Evolutionary conservation across 352 stramenopile genomes (phyloP), one percentile per base, ranked within the genome.

Genomic region (Globisporangium megalacanthum): DNA sequence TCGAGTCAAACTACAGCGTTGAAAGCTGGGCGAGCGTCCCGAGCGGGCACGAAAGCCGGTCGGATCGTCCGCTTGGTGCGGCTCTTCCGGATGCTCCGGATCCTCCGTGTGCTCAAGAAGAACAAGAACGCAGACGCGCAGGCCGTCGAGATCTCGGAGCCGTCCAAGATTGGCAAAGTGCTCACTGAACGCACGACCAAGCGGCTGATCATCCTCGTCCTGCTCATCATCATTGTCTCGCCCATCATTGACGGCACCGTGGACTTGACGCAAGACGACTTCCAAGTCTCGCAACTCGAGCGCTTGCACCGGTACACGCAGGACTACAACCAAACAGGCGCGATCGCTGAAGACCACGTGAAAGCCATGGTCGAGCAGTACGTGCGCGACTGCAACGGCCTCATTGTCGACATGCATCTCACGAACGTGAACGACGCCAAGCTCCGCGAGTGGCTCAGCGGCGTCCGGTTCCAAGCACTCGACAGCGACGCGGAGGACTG

Each of bases 141-240:
- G 55, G 75, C 61, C 13, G 56, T 92, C 17, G 61, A 87, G 52
- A 86, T 95, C 54, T 90, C 81, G 0, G 85, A 97, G 62, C 88
- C 88, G 15, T 96, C 84, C 35, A 97, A 98, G 65, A 92, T 98
- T 51, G 94, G 94, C 48, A 95, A 96, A 58, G 89, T 97, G 59
- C 64, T 98, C 45, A 97, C 92, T 7, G 93, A 98, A 56, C 96
- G 97, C 52, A 98, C 94, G 9, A 98, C 93, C 20, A 76, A 90
- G 9, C 74, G 86, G 37, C 65, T 98, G 25, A 98, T 98, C 53
- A 72, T 98, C 29, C 75, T 97, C 0, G 85, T 96, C 58, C 72
- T 96, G 1, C 54, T 89, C 4, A 95, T 95, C 66, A 92, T 95
- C 52, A 89, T 95, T 48, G 61, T 92, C 0, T 89, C 86, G 0